Evolutionary conservation across 257 asterid genomes (phyloP).

Genomic region (Gentiana dahurica): DNA sequence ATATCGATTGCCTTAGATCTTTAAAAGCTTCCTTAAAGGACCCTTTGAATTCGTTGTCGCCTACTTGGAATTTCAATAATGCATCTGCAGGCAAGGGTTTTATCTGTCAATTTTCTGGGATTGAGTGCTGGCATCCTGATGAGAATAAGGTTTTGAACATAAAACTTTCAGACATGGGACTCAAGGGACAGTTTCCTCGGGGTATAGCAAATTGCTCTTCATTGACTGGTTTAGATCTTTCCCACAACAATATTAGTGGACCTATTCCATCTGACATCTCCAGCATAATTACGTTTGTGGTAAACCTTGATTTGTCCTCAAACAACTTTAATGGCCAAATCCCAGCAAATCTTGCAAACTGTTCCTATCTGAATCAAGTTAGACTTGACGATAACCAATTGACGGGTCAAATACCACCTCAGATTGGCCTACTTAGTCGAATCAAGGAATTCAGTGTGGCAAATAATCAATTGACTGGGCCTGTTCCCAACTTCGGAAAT

Average conservation of each 20-base stretch:
- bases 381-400: constrained; percentile 50
- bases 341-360: constrained; percentile 44
- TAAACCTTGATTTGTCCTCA: constrained; percentile 65
- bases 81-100: constrained; percentile 28
- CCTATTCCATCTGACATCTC: constrained; percentile 48
- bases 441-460: constrained; percentile 25
- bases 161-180: constrained; percentile 52
- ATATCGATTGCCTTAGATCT: constrained; percentile 53
- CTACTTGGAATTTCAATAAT: constrained; percentile 57
- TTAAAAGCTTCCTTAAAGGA: constrained; percentile 38
- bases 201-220: constrained; percentile 48
- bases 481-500: constrained; percentile 22
- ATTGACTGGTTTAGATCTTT: constrained; percentile 71
- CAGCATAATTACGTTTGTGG: constrained; percentile 19
- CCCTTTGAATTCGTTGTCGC: constrained; percentile 29
- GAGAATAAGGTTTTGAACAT: constrained; percentile 60
- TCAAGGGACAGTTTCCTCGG: constrained; percentile 62
- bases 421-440: constrained; percentile 22
- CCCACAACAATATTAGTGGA: constrained; percentile 49
- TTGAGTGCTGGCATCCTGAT: constrained; percentile 72
- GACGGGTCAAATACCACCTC: constrained; percentile 25
- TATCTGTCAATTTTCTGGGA: constrained; percentile 57
- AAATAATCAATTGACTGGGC: constrained; percentile 22
- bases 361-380: constrained; percentile 41
- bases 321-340: constrained; percentile 57